These are phyloP conservation scores for Basipetospora sp. DNA, from an alignment of 2,329 filamentous ascomycete species.

Conservation along the genomic window DNA sequence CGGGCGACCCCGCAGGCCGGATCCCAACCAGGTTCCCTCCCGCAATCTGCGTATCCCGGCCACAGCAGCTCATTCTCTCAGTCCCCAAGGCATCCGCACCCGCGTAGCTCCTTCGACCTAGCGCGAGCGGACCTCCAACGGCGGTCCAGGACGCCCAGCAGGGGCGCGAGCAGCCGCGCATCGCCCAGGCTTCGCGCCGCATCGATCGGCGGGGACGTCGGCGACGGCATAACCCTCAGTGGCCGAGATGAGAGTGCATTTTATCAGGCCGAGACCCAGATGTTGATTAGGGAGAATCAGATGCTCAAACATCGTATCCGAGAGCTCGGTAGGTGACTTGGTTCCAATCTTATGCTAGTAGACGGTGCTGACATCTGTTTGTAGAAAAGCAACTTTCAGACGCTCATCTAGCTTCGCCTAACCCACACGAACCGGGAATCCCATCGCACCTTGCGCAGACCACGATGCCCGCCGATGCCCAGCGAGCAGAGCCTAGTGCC, in stretches of 20 bases:
- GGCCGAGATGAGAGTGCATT: conserved; percentile 61
- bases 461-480: conserved; percentile 29
- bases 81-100: conserved; percentile 34
- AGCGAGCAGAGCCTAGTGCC: conserved; percentile 1
- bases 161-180: conserved; percentile 36
- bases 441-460: conserved; percentile 34
- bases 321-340: conserved; percentile 44
- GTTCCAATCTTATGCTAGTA: background rate
- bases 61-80: conserved; percentile 31
- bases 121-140: conserved; percentile 40
- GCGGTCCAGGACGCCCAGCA: conserved; percentile 42
- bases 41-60: conserved; percentile 19
- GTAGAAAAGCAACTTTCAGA: conserved; percentile 39
- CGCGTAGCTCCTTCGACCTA: conserved; percentile 45
- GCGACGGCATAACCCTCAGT: conserved; percentile 44
- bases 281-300: conserved; percentile 63
- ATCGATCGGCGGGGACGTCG: conserved; percentile 43
- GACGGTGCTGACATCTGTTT: too few species aligned
- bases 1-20: conserved; percentile 24
- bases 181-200: conserved; percentile 42
- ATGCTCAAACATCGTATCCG: conserved; percentile 64
- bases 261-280: conserved; percentile 71
- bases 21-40: conserved; percentile 16
- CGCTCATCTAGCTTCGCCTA: conserved; percentile 16
- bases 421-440: conserved; percentile 32